Percentiles rank a stretch among this genome's conserved stretches.
Evolutionary conservation across 2,329 filamentous ascomycete species (phyloP).

Genomic region (Reticulascus tulasneorum): DNA sequence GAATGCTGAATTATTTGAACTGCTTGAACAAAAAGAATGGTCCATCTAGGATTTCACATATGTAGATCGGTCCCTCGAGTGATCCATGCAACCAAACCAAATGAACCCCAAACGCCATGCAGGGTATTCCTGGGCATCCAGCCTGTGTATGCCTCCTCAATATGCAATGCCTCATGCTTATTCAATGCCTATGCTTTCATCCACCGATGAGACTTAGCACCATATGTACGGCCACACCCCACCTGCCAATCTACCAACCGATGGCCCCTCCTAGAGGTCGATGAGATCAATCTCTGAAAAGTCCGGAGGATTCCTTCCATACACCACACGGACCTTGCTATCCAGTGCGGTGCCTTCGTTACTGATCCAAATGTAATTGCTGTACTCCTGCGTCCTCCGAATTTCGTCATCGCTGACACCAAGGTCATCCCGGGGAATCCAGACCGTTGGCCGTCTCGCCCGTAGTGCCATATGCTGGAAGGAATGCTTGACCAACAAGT

Average conservation of each 20-base stretch:
- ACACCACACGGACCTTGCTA: constrained; percentile 76
- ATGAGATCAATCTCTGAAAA: constrained; percentile 87
- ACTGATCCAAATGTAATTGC: constrained; percentile 83
- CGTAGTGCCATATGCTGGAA: constrained; percentile 89
- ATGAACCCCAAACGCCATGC: too few species aligned
- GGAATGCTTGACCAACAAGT: constrained; percentile 77
- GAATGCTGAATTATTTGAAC: too few species aligned
- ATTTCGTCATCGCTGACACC: constrained; percentile 93
- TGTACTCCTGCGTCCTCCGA: constrained; percentile 68
- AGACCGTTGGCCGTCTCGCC: constrained; percentile 80
- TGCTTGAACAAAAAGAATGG: too few species aligned
- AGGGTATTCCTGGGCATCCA: too few species aligned
- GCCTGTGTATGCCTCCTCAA: too few species aligned
- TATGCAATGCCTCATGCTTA: too few species aligned
- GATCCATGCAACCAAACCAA: too few species aligned
- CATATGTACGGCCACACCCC: too few species aligned
- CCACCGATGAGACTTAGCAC: too few species aligned
- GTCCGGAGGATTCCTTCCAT: constrained; percentile 80
- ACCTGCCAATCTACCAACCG: constrained; percentile 1
- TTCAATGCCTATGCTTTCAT: too few species aligned
- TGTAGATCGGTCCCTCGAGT: too few species aligned
- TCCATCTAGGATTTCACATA: too few species aligned
- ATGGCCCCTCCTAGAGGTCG: constrained; percentile 50
- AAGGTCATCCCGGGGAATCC: constrained; percentile 88
- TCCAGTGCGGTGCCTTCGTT: constrained; percentile 89